These are phyloP conservation scores for Podospora anserina DNA, from an alignment of 495 filamentous ascomycete genomes.

Conservation along the genomic window DNA sequence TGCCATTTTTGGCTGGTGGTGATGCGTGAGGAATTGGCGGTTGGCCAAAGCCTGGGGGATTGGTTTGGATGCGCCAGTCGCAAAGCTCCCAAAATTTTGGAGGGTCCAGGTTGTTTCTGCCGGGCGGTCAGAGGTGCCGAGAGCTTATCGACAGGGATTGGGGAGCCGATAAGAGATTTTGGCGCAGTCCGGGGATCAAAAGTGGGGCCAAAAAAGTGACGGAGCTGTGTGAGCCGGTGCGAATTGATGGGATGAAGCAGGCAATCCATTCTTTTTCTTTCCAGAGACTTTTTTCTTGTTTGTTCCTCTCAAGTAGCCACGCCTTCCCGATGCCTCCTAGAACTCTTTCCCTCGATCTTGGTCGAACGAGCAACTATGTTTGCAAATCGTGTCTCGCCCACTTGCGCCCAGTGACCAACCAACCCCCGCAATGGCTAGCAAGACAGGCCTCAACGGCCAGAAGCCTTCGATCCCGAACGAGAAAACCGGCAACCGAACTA, in stretches of 20 bases:
- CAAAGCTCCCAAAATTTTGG: slow-evolving; percentile 31
- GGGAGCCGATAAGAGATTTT: slow-evolving; percentile 28
- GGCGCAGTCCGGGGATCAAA: slow-evolving; percentile 1
- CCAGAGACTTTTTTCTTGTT: not conserved
- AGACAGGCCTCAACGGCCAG: slow-evolving; percentile 22
- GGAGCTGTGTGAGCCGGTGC: not conserved
- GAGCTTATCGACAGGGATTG: slow-evolving; percentile 21
- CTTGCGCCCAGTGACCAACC: slow-evolving; percentile 21
- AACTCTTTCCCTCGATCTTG: slow-evolving; percentile 26
- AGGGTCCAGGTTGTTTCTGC: slow-evolving; percentile 30
- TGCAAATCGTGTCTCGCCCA: slow-evolving; percentile 35
- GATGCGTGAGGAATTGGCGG: slow-evolving; percentile 5
- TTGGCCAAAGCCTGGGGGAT: slow-evolving; percentile 6
- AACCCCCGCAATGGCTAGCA: slow-evolving; percentile 20
- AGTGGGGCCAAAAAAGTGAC: slow-evolving; percentile 22
- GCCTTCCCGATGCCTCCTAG: slow-evolving; percentile 31
- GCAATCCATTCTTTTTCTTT: not conserved
- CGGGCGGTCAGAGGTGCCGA: slow-evolving; percentile 24
- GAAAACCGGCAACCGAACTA: not conserved
- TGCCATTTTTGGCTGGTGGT: slow-evolving; percentile 34
- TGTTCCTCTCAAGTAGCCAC: not conserved
- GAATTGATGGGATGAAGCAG: not conserved
- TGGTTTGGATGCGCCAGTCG: slow-evolving; percentile 1
- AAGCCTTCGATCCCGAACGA: slow-evolving; percentile 9
- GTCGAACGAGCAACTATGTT: slow-evolving; percentile 32